Conservation (phyloP, 2,329 filamentous ascomycete genomes). For the Neodidymelliopsis sp. region DNA sequence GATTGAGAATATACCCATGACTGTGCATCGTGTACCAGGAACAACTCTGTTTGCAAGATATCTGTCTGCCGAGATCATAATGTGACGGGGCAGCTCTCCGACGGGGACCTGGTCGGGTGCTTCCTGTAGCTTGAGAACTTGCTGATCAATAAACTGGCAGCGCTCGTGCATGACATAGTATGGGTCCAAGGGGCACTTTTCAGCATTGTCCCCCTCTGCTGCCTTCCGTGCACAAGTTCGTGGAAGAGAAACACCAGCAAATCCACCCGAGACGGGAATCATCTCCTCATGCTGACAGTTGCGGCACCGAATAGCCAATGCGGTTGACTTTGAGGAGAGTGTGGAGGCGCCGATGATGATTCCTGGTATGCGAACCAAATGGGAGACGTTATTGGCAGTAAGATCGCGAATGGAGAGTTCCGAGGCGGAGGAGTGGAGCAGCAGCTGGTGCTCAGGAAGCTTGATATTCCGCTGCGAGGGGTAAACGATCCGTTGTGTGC, state of each 20-base stretch:
- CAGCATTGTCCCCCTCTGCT: conserved; percentile 69
- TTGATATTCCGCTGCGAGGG: conserved; percentile 71
- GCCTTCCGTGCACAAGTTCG: conserved; percentile 74
- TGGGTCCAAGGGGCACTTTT: conserved; percentile 88
- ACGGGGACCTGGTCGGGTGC: conserved; percentile 97
- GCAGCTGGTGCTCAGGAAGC: conserved; percentile 90
- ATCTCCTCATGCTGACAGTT: conserved; percentile 78
- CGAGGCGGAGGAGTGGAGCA: conserved; percentile 90
- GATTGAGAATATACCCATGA: conserved; percentile 98
- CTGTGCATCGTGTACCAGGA: conserved; percentile 89
- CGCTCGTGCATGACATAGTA: conserved; percentile 96
- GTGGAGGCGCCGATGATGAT: conserved; percentile 98
- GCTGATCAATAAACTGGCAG: conserved; percentile 94
- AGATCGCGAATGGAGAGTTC: conserved; percentile 93
- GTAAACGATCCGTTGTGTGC: conserved; percentile 92
- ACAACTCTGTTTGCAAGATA: conserved; percentile 96
- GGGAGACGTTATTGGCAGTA: conserved; percentile 89
- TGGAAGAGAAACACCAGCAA: conserved; percentile 85
- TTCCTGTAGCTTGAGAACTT: conserved; percentile 97
- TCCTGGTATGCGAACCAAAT: conserved; percentile 94
- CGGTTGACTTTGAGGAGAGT: conserved; percentile 92
- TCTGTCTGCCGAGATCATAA: conserved; percentile 93
- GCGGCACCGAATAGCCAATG: conserved; percentile 85
- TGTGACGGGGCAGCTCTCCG: conserved; percentile 92
- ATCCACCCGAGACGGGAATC: conserved; percentile 81